Conservation (phyloP, 306 rosid genomes). For the Alnus rubra region DNA sequence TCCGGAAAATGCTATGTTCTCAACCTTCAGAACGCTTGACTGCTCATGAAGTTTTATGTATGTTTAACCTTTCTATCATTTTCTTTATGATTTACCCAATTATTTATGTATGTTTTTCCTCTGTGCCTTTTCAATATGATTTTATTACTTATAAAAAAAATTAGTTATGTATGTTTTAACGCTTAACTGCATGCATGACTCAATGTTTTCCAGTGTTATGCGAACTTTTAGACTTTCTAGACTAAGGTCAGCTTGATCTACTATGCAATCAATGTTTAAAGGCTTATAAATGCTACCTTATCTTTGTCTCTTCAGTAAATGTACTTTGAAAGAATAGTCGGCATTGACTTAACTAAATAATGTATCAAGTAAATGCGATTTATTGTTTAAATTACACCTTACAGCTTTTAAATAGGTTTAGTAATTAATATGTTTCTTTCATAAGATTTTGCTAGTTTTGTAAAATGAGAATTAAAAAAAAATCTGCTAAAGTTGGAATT, state of each 20-base stretch:
- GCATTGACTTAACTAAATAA: not conserved
- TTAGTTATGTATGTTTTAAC: too few relatives aligned
- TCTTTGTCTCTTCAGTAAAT: slow-evolving; percentile 6
- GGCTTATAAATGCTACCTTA: slow-evolving; percentile 9
- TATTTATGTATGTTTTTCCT: too few relatives aligned
- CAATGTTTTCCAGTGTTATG: slow-evolving; percentile 7
- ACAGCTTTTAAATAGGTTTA: slow-evolving; percentile 15
- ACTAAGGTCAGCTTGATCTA: slow-evolving; percentile 18
- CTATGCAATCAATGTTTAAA: slow-evolving; percentile 24
- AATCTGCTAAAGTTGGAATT: slow-evolving; percentile 11
- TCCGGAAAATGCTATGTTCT: slow-evolving; percentile 82
- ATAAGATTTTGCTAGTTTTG: slow-evolving; percentile 4
- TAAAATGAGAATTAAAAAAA: slow-evolving; percentile 5
- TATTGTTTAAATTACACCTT: slow-evolving; percentile 24
- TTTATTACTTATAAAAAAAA: too few relatives aligned
- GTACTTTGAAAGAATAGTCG: slow-evolving; percentile 3
- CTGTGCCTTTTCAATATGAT: too few relatives aligned
- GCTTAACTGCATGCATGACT: too few relatives aligned
- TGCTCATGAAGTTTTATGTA: slow-evolving; percentile 94
- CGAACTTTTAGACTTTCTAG: slow-evolving; percentile 7
- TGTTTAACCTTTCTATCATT: slow-evolving; percentile 40
- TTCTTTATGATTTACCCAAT: slow-evolving; percentile 19
- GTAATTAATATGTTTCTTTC: not conserved
- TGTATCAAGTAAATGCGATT: slow-evolving; percentile 5
- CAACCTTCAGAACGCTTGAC: slow-evolving; percentile 75